Base-by-base conservation (phyloP, 2,329 filamentous ascomycete species). In the Septoria petroselini region DNA sequence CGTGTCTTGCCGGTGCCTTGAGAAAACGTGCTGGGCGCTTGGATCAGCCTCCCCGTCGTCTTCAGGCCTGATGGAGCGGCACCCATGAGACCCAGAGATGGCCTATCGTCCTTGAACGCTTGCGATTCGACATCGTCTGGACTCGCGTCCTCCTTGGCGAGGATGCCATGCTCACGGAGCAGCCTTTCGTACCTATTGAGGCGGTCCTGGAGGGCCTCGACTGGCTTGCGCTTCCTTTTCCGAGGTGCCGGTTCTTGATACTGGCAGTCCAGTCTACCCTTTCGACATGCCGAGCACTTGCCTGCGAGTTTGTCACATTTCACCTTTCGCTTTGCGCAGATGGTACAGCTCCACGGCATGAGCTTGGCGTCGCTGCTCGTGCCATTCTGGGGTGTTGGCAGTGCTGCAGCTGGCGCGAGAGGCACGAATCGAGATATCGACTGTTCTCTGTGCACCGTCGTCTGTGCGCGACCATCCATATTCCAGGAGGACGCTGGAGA, bases 171-270 rank as follows among this genome's bases (percentile, higher is more conserved):
- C 8, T 69, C 52, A 1, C 56, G 57, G 5, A 74, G 59, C 3
- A 73, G 65, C 15, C 61, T 57, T 54, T 76, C 72, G 41, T 74
- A 73, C 6, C 62, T 64, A 3, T 68, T 67, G 1, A 74, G 61
- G 19, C 61, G 62, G 42, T 73, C 68, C n/a, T 64, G 52, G 8
- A 66, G 34, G 21, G 64, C 62, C 18, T 65, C 64, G 34, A 55
- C 62, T 15, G 59, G 60, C 41, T 68, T 69, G 15, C 68, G 62
- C 54, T 73, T 74, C 17, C 70, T 63, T 46, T 65, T 66, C 8
- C 70, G 66, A 14, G 71, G 68, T 3, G 59, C 58, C 1, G 71
- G 72, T 14, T 66, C 64, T 49, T 70, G 67, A 35, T 75, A 76
- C 5, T 64, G 21, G 52, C 73, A 76, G 11, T 68, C 58, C 2